phyloP scores from a whole-genome alignment of 345 rosid species.

The Turritis glabra region DNA sequence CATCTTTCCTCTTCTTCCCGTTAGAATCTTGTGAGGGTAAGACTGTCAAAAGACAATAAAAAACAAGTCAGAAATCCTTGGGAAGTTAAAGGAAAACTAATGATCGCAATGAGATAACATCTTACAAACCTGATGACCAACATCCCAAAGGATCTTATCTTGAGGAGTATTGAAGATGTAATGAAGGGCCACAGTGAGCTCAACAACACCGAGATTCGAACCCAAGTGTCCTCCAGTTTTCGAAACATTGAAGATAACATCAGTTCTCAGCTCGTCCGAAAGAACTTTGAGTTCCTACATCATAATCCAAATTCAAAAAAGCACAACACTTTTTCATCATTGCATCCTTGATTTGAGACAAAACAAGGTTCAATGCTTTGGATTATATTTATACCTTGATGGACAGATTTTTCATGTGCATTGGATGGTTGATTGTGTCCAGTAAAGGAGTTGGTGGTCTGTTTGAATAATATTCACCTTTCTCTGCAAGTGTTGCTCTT shows the following conservation, averaged over 20 bases:
- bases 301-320: slow-evolving; percentile 48
- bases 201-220: background rate
- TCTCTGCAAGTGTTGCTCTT: background rate
- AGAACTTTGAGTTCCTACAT: background rate
- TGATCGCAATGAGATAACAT: background rate
- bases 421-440: slow-evolving; percentile 69
- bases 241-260: background rate
- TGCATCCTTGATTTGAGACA: slow-evolving; percentile 29
- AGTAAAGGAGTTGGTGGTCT: slow-evolving; percentile 72
- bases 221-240: background rate
- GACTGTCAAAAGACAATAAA: background rate
- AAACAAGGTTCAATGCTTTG: background rate
- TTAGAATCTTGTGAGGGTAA: background rate
- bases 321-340: slow-evolving; percentile 38
- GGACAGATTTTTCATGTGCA: slow-evolving; percentile 73
- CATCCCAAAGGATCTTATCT: background rate
- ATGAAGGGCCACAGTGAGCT: background rate
- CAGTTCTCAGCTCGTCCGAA: background rate
- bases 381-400: slow-evolving; percentile 41
- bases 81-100: background rate
- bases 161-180: slow-evolving; percentile 2
- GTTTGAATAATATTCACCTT: slow-evolving; percentile 18
- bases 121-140: slow-evolving; percentile 53
- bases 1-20: background rate
- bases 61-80: background rate